Conservation (phyloP, 768 basidiomycete genomes). For the Ramaria sp. region DNA sequence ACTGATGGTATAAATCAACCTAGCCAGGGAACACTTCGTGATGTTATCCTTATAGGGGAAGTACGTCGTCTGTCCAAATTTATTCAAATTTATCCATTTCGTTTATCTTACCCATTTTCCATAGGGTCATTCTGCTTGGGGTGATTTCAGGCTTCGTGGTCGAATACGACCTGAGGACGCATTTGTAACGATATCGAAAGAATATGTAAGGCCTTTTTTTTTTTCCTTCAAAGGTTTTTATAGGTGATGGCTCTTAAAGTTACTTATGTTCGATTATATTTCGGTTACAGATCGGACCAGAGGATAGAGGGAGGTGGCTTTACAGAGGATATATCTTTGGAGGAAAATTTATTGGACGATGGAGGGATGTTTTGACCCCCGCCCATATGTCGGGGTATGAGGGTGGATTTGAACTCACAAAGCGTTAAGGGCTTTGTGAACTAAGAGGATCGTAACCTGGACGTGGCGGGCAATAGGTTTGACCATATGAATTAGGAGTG, state of each 20-base stretch:
- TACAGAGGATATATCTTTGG: slow-evolving; percentile 72
- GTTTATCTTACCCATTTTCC: background rate
- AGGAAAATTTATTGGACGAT: slow-evolving; percentile 70
- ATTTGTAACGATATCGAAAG: slow-evolving; percentile 69
- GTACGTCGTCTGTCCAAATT: slow-evolving; percentile 26
- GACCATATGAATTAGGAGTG: no score
- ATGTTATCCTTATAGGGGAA: slow-evolving; percentile 68
- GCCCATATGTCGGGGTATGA: slow-evolving; percentile 62
- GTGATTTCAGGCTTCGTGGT: slow-evolving; percentile 71
- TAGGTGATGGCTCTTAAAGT: background rate
- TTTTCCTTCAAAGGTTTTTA: background rate
- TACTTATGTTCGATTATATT: no score
- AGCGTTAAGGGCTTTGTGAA: no score
- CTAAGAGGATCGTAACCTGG: no score
- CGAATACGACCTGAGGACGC: slow-evolving; percentile 77
- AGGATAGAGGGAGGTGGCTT: slow-evolving; percentile 72
- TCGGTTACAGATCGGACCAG: slow-evolving; percentile 37
- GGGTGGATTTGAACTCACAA: slow-evolving; percentile 53
- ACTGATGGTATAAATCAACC: background rate
- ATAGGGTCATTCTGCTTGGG: slow-evolving; percentile 88
- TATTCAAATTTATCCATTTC: background rate
- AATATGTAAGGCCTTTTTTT: slow-evolving; percentile 49
- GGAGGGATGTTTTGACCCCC: slow-evolving; percentile 75
- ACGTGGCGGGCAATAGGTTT: no score
- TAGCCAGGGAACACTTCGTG: slow-evolving; percentile 23